These are phyloP conservation scores for Gomphus sp. DNA, from an alignment of 1,284 basidiomycete genomes.

Conservation along the genomic window DNA sequence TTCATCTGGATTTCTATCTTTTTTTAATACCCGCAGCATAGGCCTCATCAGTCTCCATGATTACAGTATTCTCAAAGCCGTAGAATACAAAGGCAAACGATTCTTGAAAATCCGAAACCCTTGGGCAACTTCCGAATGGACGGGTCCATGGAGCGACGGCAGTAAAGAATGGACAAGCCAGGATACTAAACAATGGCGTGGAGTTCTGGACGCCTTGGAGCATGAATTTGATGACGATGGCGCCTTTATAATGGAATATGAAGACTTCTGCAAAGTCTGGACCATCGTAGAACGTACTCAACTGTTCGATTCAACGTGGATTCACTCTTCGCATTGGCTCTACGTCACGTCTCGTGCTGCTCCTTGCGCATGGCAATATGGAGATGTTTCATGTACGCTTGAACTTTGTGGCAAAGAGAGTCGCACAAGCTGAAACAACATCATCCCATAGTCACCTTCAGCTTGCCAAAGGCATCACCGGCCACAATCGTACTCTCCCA, in stretches of 20 bases:
- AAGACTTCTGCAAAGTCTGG: constrained; percentile 39
- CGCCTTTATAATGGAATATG: constrained; percentile 48
- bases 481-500: constrained; percentile 39
- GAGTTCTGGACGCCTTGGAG: constrained; percentile 28
- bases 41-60: constrained; percentile 25
- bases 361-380: constrained; percentile 34
- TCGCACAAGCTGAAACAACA: no score
- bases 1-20: no score
- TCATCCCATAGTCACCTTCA: constrained; percentile 29
- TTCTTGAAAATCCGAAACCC: constrained; percentile 47
- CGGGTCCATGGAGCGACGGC: constrained; percentile 42
- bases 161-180: constrained; percentile 34
- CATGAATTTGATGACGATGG: constrained; percentile 42
- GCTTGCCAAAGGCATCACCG: constrained; percentile 26
- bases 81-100: constrained; percentile 36
- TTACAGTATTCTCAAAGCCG: constrained; percentile 41
- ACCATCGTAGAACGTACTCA: constrained; percentile 34
- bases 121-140: constrained; percentile 43
- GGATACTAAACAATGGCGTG: constrained; percentile 28
- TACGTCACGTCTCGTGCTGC: constrained; percentile 27
- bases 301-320: constrained; percentile 39
- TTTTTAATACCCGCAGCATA: no score
- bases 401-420: neutral
- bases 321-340: constrained; percentile 39
- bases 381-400: constrained; percentile 39